Evolutionary conservation across 2,329 filamentous ascomycete genomes (phyloP).

Genomic region (Diatrype stigma): DNA sequence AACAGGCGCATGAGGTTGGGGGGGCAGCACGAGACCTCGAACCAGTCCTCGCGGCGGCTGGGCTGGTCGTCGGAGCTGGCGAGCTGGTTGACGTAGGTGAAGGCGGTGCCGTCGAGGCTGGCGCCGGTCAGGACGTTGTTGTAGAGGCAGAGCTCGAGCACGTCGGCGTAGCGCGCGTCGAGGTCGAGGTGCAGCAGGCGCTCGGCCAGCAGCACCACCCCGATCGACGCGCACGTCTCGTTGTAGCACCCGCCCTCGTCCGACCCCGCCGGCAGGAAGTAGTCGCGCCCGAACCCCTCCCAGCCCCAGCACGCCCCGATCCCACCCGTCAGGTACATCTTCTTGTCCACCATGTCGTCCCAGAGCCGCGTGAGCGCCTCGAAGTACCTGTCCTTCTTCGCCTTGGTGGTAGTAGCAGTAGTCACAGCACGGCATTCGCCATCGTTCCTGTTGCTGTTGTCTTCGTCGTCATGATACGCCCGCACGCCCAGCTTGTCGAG

Average conservation of each 20-base stretch:
- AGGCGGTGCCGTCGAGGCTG: slow-evolving; percentile 50
- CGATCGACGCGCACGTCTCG: slow-evolving; percentile 58
- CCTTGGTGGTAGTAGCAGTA: neutral
- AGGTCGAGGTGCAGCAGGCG: slow-evolving; percentile 50
- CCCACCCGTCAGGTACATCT: slow-evolving; percentile 61
- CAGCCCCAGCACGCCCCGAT: slow-evolving; percentile 55
- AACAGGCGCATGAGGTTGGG: slow-evolving; percentile 55
- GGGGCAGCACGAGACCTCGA: slow-evolving; percentile 56
- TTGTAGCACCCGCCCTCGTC: slow-evolving; percentile 61
- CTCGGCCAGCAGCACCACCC: slow-evolving; percentile 57
- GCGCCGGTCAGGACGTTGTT: slow-evolving; percentile 57
- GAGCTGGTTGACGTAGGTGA: slow-evolving; percentile 60
- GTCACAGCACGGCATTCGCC: no score
- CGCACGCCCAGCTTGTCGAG: slow-evolving; percentile 27
- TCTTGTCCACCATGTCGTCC: slow-evolving; percentile 56
- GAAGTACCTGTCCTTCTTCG: slow-evolving; percentile 25
- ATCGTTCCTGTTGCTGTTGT: no score
- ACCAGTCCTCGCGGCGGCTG: slow-evolving; percentile 52
- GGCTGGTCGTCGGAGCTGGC: slow-evolving; percentile 47
- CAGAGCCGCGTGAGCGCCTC: slow-evolving; percentile 46
- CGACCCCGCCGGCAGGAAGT: slow-evolving; percentile 54
- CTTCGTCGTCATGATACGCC: slow-evolving; percentile 10
- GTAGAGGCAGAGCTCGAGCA: slow-evolving; percentile 59
- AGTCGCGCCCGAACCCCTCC: slow-evolving; percentile 57
- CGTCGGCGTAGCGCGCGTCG: slow-evolving; percentile 49